Conservation (phyloP, 139 green algal species). For the Haematococcus sp. region DNA sequence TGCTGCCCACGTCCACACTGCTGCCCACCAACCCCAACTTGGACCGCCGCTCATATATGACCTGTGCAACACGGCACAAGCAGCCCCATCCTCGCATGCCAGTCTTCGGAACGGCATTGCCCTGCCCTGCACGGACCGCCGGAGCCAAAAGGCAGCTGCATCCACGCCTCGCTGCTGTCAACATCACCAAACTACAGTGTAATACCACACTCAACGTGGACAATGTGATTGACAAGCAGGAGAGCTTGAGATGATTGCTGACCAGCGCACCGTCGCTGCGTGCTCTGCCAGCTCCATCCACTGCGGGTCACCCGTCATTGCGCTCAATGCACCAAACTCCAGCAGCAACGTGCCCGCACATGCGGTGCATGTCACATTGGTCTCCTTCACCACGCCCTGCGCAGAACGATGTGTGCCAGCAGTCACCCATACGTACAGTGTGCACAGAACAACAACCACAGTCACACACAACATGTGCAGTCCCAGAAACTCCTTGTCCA, state of each 20-base stretch:
- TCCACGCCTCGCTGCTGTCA: no score
- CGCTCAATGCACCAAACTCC: conserved; percentile 78
- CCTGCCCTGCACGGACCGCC: no score
- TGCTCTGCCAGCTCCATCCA: conserved; percentile 47
- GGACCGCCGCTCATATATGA: not conserved
- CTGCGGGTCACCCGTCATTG: conserved; percentile 57
- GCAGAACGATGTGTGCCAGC: not conserved
- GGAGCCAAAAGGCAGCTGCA: no score
- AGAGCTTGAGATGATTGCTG: no score
- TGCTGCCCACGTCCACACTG: conserved; percentile 7
- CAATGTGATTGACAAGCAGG: no score
- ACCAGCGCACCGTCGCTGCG: conserved; percentile 11
- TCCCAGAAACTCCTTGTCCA: no score
- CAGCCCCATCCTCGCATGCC: no score
- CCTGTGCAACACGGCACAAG: not conserved
- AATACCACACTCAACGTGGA: no score
- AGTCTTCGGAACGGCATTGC: no score
- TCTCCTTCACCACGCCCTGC: conserved; percentile 31
- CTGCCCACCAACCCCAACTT: conserved; percentile 12
- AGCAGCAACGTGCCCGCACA: conserved; percentile 84
- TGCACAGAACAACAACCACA: no score
- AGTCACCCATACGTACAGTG: not conserved
- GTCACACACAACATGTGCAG: no score
- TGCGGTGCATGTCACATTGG: conserved; percentile 77
- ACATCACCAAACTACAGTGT: no score